Percentiles rank a stretch among this genome's conserved stretches.
Conservation (phyloP, 139 green algal species). For the Bryopsis sp. region DNA sequence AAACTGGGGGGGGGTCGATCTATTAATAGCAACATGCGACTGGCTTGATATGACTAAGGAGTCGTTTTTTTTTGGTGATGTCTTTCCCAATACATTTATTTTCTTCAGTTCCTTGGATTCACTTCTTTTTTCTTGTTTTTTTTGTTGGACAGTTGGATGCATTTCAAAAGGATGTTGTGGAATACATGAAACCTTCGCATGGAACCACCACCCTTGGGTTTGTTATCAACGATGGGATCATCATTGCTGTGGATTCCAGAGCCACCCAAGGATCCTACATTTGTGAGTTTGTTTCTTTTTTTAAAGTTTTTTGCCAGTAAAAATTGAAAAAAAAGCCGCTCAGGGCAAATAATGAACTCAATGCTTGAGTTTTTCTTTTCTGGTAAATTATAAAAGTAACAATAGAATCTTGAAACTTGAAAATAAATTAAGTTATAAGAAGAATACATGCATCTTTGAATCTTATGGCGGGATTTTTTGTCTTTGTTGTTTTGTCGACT, state of each 20-base stretch:
- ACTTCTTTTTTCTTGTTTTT: neutral
- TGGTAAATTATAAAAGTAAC: too few species aligned
- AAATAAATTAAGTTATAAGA: too few species aligned
- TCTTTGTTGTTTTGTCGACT: too few species aligned
- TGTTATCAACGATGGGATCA: slow-evolving; percentile 91
- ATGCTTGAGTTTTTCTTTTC: too few species aligned
- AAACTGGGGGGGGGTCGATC: neutral
- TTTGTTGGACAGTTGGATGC: slow-evolving; percentile 66
- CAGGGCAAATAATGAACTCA: too few species aligned
- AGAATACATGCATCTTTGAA: too few species aligned
- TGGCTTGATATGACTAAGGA: neutral
- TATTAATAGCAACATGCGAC: neutral
- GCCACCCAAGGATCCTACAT: slow-evolving; percentile 97
- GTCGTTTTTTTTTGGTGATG: neutral
- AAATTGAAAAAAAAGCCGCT: too few species aligned
- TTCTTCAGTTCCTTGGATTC: neutral
- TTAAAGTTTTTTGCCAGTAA: too few species aligned
- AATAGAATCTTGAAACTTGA: too few species aligned
- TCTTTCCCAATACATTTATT: neutral
- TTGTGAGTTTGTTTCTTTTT: slow-evolving; percentile 51
- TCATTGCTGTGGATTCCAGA: slow-evolving; percentile 96
- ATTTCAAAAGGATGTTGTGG: slow-evolving; percentile 87
- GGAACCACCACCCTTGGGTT: slow-evolving; percentile 98
- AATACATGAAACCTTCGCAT: slow-evolving; percentile 94
- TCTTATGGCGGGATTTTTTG: too few species aligned